Evolutionary conservation across 2,329 filamentous ascomycete genomes (phyloP).

Genomic region (Neurospora crassa): DNA sequence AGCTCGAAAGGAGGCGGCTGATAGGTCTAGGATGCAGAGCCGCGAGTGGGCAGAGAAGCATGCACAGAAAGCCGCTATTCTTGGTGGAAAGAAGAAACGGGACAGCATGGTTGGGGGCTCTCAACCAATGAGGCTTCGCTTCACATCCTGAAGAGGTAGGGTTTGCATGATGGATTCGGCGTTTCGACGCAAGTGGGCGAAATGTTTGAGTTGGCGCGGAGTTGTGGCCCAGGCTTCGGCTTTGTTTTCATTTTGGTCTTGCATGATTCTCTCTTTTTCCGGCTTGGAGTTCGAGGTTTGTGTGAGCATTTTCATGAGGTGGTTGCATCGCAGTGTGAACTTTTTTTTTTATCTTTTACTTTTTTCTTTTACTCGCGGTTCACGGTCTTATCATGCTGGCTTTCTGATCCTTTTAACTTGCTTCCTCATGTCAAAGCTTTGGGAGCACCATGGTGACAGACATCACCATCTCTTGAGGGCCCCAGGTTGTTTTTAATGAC

Average conservation of each 20-base stretch:
- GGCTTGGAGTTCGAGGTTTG: neutral
- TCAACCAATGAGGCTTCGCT: neutral
- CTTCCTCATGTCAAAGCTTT: neutral
- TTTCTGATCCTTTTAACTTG: neutral
- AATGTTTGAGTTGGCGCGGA: neutral
- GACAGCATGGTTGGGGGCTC: neutral
- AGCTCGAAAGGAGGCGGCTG: slow-evolving; percentile 51
- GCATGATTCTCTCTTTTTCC: neutral
- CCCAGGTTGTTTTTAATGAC: neutral
- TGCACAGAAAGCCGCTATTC: slow-evolving; percentile 24
- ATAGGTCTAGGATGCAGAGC: slow-evolving; percentile 48
- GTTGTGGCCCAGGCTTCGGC: neutral
- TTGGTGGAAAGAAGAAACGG: neutral
- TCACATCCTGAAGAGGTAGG: neutral
- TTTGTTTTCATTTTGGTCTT: neutral
- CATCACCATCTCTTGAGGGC: neutral
- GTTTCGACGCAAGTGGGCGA: neutral
- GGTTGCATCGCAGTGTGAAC: neutral
- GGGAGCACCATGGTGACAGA: neutral
- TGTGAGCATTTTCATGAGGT: neutral
- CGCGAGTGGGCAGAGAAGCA: slow-evolving; percentile 55
- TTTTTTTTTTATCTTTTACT: neutral
- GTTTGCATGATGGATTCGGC: neutral
- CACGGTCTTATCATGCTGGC: neutral
- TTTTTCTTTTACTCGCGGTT: neutral